phyloP scores from a whole-genome alignment of 2,329 filamentous ascomycete species.

The Aureobasidium sp. region DNA sequence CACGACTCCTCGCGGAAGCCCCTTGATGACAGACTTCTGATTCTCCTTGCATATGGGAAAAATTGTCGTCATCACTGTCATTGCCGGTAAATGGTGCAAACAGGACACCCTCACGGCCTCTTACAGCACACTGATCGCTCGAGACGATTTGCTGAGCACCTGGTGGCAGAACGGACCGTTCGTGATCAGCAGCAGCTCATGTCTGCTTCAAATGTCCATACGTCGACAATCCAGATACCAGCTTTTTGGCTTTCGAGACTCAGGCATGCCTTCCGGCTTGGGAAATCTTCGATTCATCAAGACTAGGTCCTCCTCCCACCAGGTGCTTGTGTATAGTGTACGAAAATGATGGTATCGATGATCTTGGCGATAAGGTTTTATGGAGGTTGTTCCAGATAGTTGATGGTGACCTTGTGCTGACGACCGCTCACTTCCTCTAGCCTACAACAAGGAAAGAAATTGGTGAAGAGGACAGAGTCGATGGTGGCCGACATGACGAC shows the following conservation, averaged over 20 bases:
- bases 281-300: neutral
- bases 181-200: neutral
- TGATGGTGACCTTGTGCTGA: neutral
- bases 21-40: neutral
- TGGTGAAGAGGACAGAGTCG: neutral
- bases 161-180: neutral
- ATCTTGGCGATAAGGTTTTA: too few relatives aligned
- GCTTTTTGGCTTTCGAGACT: neutral
- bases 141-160: neutral
- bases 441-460: neutral
- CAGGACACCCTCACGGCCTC: neutral
- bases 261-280: neutral
- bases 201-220: neutral
- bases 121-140: neutral
- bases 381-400: neutral
- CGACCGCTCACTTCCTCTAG: neutral
- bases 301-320: neutral
- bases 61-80: neutral
- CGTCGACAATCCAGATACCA: neutral
- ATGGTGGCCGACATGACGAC: slow-evolving; percentile 2
- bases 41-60: neutral
- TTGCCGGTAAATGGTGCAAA: neutral
- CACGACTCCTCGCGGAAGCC: neutral
- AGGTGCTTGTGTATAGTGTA: neutral
- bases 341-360: too few relatives aligned